Evolutionary conservation across 352 stramenopile genomes (phyloP), one percentile per base, ranked within the genome.

Genomic region (Pythium sp.): DNA sequence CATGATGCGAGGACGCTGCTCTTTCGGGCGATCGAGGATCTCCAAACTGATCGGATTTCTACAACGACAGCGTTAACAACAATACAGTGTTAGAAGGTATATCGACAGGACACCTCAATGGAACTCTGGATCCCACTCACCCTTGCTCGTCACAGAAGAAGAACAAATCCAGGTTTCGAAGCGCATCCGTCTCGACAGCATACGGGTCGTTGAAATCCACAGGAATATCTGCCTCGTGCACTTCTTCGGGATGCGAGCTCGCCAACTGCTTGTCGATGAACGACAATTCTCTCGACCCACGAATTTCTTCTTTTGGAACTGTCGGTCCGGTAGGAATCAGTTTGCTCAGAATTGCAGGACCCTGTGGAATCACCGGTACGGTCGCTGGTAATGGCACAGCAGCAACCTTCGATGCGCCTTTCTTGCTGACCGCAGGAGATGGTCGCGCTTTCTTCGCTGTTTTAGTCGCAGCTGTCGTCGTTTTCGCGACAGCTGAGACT

Each of bases 81-180:
- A 70, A 22, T 30, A 0, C 2, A 54, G 1, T 18, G 28, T 71
- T 24, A 67, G 32, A 22, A 30, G 2, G 18, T 20, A 20, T n/a
- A 38, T 26, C 18, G 18, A 15, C 55, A 46, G 11, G 22, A 38
- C 30, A 47, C 1, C n/a, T 2, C n/a, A 41, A 64, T 15, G 4
- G 2, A 18, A 20, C 7, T 64, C n/a, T 5, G 38, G 47, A 32
- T 18, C 38, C 11, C 7, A 78, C 84, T 53, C 77, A 93, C 87
- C 87, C 87, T 69, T 89, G 72, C 58, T 95, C 84, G 53, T 95
- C 87, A 49, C 87, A 95, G 60, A 95, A 95, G 77, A 90, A 95
- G 53, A 95, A 95, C 71, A 92, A 68, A 46, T 95, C 87, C 32
- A 95, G 75, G 62, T 90, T 90, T 5, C 87, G 87, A 53, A 95